Base-by-base conservation (phyloP, 2,329 filamentous ascomycete genomes). In the Hymenotorrendiella dingleyae region DNA sequence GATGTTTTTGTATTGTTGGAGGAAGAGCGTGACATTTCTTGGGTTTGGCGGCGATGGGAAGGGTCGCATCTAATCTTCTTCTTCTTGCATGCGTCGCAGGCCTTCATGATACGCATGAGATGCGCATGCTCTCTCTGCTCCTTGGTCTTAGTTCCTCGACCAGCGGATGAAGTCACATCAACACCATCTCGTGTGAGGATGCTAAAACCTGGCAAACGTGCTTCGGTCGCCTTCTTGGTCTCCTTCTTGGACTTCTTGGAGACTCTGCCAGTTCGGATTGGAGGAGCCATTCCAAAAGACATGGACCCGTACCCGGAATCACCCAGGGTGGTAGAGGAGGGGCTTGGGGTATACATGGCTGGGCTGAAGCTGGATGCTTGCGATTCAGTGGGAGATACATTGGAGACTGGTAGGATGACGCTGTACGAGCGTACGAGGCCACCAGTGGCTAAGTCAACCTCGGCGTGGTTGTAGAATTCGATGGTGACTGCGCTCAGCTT, bases 61-160 rank as follows among this genome's bases (percentile, higher is more conserved):
- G 58, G 58, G 47, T 61, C 57, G 40, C 58, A 61, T 55, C 76
- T 72, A 29, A 76, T 69, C 72, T 83, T 83, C 71, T 80, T 82
- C 59, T 67, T 69, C 47, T 70, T 67, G 66, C 79, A 83, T 47
- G 68, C 66, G 32, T 80, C 74, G 58, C 79, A 83, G n/a, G 79
- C 79, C 65, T 81, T 81, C 59, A 82, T 76, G 57, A 79, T 78
- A 46, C 79, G 69, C 75, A 83, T 82, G 35, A 82, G 64, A 52
- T 81, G 78, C 5, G 79, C 79, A 56, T 82, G 79, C 40, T 82
- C 78, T 24, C 79, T 72, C 66, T 82, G 78, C 66, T 82, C 78
- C 68, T 79, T 80, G 40, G 79, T 80, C 66, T 82, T 82, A 60
- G 72, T 77, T 24, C 78, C 77, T 28, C 78, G 71, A 12, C 76